Evolutionary conservation across 148 eudicot genomes (phyloP), one percentile per base, ranked within the genome.

Genomic region (Chenopodium album): DNA sequence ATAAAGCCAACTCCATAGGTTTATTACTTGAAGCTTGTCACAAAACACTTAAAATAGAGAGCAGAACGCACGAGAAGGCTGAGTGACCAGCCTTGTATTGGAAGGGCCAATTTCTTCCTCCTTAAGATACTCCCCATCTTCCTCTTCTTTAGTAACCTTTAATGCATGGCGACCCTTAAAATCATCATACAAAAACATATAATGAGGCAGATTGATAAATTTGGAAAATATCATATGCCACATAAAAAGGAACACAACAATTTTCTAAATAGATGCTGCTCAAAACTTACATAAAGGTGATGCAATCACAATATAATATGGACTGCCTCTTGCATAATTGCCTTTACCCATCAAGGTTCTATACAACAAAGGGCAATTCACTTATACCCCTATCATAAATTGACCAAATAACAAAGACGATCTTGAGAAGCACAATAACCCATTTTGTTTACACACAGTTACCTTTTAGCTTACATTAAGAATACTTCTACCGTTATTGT

Each of bases 91-190:
- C 81, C 99, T 88, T 60, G 99, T 96, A 84, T 84, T 92, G 71
- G 93, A 97, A 78, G 93, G 20, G 66, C 94, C 99, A 78, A 97
- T 90, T 85, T 96, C 99, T 86, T 95, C 99, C 88, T 94, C 99
- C 84, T 96, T 96, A 23, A 96, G 91, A 75, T 84, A 94, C 79
- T 90, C 99, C 72, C 92, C 98, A 77, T 96, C 99, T 87, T 96
- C 99, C 89, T 94, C 98, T 81, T 92, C 98, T 89, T 96, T 98
- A 29, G 98, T 96, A 71, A 96, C 63, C 29, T 28, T 96, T 62
- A 98, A 96, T 72, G 99, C 99, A 94, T 96, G 99, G 12, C 98
- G 95, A 50, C 99, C 89, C 99, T 96, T 96, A 65, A 59, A 72
- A 74, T 50, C 79, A 32, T 32, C 73, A 81, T n/a, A 63, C 47